Conservation (phyloP, 352 stramenopile species). For the Proteromonas lacertae region DNA sequence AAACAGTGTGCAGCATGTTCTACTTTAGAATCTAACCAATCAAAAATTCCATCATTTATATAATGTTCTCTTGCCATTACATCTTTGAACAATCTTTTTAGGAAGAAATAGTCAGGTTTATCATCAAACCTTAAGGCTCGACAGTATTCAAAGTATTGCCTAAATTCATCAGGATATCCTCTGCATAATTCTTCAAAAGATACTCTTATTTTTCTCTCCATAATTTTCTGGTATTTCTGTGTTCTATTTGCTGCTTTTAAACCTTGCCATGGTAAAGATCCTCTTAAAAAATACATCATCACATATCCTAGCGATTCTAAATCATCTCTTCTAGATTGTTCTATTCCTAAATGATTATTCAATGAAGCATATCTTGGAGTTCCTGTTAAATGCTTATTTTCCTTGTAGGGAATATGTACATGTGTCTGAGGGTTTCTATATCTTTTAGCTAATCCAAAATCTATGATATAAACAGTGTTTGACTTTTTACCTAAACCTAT, state of each 20-base stretch:
- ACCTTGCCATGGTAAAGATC: conserved; percentile 62
- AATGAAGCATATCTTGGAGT: conserved; percentile 61
- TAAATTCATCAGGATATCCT: conserved; percentile 10
- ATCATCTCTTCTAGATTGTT: conserved; percentile 2
- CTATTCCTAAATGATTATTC: conserved; percentile 72
- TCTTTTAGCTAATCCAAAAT: conserved; percentile 58
- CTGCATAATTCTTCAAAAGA: conserved; percentile 26
- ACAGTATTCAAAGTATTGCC: conserved; percentile 12
- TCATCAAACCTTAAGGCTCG: conserved; percentile 20
- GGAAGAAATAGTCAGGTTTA: conserved; percentile 38
- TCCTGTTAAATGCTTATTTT: conserved; percentile 68
- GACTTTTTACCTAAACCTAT: conserved; percentile 49
- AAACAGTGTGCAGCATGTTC: too few relatives aligned
- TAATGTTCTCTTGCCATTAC: conserved; percentile 92
- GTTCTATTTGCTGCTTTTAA: conserved; percentile 76
- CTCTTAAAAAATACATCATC: conserved; percentile 35
- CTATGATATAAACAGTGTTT: conserved; percentile 65
- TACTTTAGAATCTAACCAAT: too few relatives aligned
- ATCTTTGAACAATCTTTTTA: conserved; percentile 42
- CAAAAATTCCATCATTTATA: conserved; percentile 93
- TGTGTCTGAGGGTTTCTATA: conserved; percentile 60
- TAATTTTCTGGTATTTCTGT: conserved; percentile 40
- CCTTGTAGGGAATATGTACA: conserved; percentile 50
- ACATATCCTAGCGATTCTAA: conserved; percentile 48
- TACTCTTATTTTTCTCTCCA: conserved; percentile 10